Percentiles rank a stretch among this genome's conserved stretches.
phyloP scores from a whole-genome alignment of 139 green algal species.

The Picochlorum sp. region DNA sequence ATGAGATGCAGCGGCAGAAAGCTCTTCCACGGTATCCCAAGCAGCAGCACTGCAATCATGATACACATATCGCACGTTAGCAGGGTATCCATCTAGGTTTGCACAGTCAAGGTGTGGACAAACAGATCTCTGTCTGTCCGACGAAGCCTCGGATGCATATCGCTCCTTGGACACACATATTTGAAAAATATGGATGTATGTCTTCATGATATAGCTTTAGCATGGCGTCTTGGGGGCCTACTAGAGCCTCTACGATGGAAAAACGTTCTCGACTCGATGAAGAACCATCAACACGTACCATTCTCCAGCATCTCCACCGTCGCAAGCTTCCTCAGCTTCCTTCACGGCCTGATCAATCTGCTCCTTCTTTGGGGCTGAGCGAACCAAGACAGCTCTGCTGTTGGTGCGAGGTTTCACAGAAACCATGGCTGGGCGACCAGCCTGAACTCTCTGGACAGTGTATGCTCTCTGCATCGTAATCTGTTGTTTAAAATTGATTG shows the following conservation, averaged over 20 bases:
- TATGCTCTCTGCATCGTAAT: neutral
- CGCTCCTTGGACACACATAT: no score
- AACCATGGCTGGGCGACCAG: constrained; percentile 6
- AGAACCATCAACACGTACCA: constrained; percentile 21
- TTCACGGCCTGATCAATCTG: constrained; percentile 26
- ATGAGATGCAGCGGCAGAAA: constrained; percentile 29
- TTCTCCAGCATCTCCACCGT: constrained; percentile 18
- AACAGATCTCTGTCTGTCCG: no score
- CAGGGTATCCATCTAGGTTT: no score
- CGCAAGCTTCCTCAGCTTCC: constrained; percentile 27
- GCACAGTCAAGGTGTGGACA: neutral
- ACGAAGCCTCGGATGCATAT: neutral
- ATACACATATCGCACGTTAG: neutral
- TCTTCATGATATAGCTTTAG: no score
- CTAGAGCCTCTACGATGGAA: neutral
- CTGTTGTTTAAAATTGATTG: neutral
- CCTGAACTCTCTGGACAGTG: constrained; percentile 4
- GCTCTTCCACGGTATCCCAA: constrained; percentile 38
- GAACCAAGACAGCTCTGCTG: constrained; percentile 1
- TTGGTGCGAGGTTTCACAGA: neutral
- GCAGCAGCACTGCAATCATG: constrained; percentile 26
- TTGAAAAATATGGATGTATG: no score
- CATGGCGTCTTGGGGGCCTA: neutral
- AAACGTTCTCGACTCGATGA: neutral
- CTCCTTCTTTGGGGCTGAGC: constrained; percentile 15